phyloP scores from a whole-genome alignment of 1,139 yeast species.

The Yamadazyma atmosphaerica region DNA sequence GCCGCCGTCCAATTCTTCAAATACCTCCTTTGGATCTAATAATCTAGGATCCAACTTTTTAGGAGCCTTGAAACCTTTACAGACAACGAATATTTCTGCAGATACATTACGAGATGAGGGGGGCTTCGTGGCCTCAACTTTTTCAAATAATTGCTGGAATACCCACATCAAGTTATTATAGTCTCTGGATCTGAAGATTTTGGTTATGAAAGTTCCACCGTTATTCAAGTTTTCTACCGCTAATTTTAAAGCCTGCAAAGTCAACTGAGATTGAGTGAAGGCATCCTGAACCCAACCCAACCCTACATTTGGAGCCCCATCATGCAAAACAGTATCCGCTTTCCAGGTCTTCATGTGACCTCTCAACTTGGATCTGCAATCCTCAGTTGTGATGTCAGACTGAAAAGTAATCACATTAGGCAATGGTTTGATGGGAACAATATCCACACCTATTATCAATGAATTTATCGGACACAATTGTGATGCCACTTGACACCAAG shows the following conservation, averaged over 20 bases:
- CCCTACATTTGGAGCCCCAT: constrained; percentile 99
- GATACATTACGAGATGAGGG: constrained; percentile 99
- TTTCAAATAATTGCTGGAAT: constrained; percentile 90
- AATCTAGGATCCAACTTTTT: constrained; percentile 90
- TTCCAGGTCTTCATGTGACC: constrained; percentile 99
- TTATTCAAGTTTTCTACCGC: constrained; percentile 92
- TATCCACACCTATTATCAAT: constrained; percentile 94
- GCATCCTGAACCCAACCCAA: constrained; percentile 99
- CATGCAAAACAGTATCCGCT: constrained; percentile 96
- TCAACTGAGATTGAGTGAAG: constrained; percentile 93
- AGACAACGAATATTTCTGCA: constrained; percentile 97
- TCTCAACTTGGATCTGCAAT: constrained; percentile 88
- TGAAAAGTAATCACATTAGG: constrained; percentile 95
- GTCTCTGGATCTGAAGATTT: constrained; percentile 95
- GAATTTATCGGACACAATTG: constrained; percentile 91
- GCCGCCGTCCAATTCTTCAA: constrained; percentile 83
- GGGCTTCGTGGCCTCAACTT: constrained; percentile 97
- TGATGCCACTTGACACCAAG: constrained; percentile 99
- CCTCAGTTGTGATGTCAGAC: constrained; percentile 96
- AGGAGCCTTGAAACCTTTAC: constrained; percentile 95
- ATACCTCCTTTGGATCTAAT: constrained; percentile 88
- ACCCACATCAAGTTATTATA: constrained; percentile 97
- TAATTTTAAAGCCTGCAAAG: constrained; percentile 85
- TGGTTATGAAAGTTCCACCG: constrained; percentile 97
- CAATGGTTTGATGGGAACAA: constrained; percentile 92